Conservation (phyloP, 352 stramenopile species). For the Pythium vanterpoolii region DNA sequence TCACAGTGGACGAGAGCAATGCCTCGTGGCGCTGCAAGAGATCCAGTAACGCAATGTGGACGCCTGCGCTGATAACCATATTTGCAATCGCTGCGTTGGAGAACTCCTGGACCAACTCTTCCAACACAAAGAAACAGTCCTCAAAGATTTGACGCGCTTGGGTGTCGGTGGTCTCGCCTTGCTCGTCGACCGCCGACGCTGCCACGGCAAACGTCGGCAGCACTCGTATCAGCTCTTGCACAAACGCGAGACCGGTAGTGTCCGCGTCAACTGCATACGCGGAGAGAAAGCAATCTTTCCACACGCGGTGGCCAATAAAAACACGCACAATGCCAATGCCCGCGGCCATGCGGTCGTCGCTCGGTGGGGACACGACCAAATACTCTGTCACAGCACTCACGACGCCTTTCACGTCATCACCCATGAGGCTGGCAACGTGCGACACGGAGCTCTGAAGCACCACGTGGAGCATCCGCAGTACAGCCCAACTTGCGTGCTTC, state of each 20-base stretch:
- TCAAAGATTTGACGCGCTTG: slow-evolving; percentile 46
- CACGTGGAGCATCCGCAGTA: slow-evolving; percentile 66
- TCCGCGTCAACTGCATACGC: slow-evolving; percentile 65
- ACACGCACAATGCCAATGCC: slow-evolving; percentile 73
- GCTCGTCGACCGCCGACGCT: not conserved
- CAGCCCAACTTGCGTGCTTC: slow-evolving; percentile 32
- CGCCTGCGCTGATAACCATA: slow-evolving; percentile 59
- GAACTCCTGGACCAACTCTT: slow-evolving; percentile 58
- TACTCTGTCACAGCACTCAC: slow-evolving; percentile 72
- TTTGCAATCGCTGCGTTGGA: slow-evolving; percentile 61
- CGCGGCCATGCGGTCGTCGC: slow-evolving; percentile 42
- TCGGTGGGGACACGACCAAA: slow-evolving; percentile 54
- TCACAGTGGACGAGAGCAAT: slow-evolving; percentile 4
- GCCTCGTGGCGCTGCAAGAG: slow-evolving; percentile 28
- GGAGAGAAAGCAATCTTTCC: slow-evolving; percentile 73
- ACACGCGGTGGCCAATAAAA: slow-evolving; percentile 55
- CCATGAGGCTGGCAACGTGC: slow-evolving; percentile 42
- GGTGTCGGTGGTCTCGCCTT: slow-evolving; percentile 15
- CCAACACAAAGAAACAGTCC: slow-evolving; percentile 55
- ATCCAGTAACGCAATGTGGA: slow-evolving; percentile 67
- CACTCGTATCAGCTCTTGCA: slow-evolving; percentile 57
- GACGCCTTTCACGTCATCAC: slow-evolving; percentile 61
- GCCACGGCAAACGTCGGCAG: slow-evolving; percentile 10
- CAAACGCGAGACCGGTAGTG: slow-evolving; percentile 56
- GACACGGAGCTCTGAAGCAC: slow-evolving; percentile 59